Percentiles rank a stretch among this genome's conserved stretches.
These are phyloP conservation scores for Asterella californica DNA, from an alignment of 225 moss, liverwort and hornwort genomes.

Conservation along the genomic window DNA sequence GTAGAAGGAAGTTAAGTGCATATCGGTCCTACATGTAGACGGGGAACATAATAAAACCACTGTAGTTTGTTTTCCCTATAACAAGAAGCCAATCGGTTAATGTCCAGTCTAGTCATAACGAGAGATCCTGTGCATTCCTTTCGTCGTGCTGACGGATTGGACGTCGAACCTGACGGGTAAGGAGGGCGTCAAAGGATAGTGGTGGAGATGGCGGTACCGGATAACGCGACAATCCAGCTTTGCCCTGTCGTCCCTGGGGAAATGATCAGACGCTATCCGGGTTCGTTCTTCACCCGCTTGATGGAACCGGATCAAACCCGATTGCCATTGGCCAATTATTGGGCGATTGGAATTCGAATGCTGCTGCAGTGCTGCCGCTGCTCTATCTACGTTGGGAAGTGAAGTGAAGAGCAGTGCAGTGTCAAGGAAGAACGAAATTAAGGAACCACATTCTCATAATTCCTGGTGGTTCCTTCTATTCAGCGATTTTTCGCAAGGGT, in stretches of 20 bases:
- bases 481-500: background rate
- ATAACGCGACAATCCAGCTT: background rate
- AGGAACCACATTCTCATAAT: no score
- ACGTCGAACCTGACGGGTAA: background rate
- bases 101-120: no score
- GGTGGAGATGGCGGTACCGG: background rate
- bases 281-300: background rate
- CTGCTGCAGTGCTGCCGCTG: background rate
- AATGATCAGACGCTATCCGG: conserved; percentile 3
- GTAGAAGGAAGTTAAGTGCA: no score
- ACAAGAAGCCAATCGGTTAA: no score
- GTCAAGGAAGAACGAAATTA: background rate
- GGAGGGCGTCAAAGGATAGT: background rate
- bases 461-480: background rate
- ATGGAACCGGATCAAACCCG: background rate
- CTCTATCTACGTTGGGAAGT: background rate
- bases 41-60: no score
- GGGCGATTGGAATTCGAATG: background rate
- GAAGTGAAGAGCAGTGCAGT: background rate
- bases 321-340: background rate
- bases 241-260: background rate
- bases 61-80: no score
- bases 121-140: background rate
- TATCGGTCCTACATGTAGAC: no score
- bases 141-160: background rate